Conservation (phyloP, 768 basidiomycete species). For the Chlorophyllum brunneum region DNA sequence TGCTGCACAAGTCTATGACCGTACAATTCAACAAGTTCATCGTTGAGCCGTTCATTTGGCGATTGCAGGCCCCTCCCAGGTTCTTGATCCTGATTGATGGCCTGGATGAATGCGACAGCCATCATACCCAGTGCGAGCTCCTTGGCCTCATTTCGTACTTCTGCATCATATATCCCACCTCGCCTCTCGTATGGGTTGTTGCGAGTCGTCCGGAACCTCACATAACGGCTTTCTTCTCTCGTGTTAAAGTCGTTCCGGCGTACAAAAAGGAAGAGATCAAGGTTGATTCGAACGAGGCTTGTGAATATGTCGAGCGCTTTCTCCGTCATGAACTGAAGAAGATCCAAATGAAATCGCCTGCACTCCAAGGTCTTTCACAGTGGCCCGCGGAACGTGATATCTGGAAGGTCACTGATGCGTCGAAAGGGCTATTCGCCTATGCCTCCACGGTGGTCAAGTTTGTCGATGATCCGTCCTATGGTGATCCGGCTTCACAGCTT, state of each 20-base stretch:
- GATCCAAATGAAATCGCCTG: conserved; percentile 4
- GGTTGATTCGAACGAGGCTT: conserved; percentile 12
- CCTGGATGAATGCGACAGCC: background rate
- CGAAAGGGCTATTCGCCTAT: conserved; percentile 24
- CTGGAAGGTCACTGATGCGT: conserved; percentile 14
- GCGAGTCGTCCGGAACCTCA: conserved; percentile 24
- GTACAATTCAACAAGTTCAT: background rate
- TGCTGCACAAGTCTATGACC: background rate
- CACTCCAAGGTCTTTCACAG: background rate
- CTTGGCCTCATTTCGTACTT: conserved; percentile 10
- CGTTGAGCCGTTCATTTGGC: background rate
- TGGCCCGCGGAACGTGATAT: conserved; percentile 18
- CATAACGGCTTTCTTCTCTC: conserved; percentile 15
- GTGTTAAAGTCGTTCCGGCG: background rate
- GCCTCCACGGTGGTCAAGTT: conserved; percentile 21
- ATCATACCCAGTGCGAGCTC: conserved; percentile 14
- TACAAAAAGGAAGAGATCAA: conserved; percentile 1
- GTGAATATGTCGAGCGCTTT: conserved; percentile 15
- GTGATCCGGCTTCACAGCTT: background rate
- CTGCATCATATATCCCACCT: background rate
- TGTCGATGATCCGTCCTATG: conserved; percentile 12
- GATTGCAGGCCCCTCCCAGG: background rate
- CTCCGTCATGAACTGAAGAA: conserved; percentile 4
- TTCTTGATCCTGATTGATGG: background rate
- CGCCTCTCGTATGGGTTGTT: conserved; percentile 22